A percentile compares a stretch with the other conserved stretches of the same genome.
Conservation (phyloP, 75 land plant species). For the Larix kaempferi region DNA sequence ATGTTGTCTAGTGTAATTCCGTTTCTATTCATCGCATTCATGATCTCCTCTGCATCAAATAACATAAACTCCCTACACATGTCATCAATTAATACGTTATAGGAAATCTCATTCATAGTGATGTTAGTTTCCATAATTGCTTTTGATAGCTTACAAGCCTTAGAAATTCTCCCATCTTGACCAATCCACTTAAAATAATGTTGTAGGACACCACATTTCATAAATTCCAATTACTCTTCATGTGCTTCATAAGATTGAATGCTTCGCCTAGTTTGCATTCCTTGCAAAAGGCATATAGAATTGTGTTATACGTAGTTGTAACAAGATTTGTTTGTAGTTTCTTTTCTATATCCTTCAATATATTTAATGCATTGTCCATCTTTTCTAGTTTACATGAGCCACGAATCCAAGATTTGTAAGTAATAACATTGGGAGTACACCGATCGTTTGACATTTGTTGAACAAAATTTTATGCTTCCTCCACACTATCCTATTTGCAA, state of each 20-base stretch:
- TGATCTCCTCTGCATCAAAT: slow-evolving; percentile 45
- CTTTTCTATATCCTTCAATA: slow-evolving; percentile 61
- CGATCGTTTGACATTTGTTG: slow-evolving; percentile 54
- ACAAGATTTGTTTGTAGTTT: slow-evolving; percentile 58
- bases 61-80: slow-evolving; percentile 66
- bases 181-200: slow-evolving; percentile 58
- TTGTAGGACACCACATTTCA: slow-evolving; percentile 60
- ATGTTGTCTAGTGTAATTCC: slow-evolving; percentile 53
- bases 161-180: slow-evolving; percentile 35
- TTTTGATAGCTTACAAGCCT: slow-evolving; percentile 45
- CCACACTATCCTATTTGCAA: slow-evolving; percentile 43
- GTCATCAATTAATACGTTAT: slow-evolving; percentile 61
- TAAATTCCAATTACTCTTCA: too few relatives aligned
- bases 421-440: slow-evolving; percentile 54
- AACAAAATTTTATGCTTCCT: slow-evolving; percentile 54
- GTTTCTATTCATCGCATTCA: slow-evolving; percentile 41
- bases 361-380: slow-evolving; percentile 45
- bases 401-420: slow-evolving; percentile 60
- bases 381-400: slow-evolving; percentile 55
- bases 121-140: slow-evolving; percentile 57
- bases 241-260: slow-evolving; percentile 39
- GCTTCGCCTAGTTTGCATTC: slow-evolving; percentile 60
- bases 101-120: slow-evolving; percentile 36
- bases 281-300: slow-evolving; percentile 75
- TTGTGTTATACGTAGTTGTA: slow-evolving; percentile 49